A percentile compares a stretch with the other conserved stretches of the same genome.
Conservation (phyloP, 2,329 filamentous ascomycete species). For the Phialophora tarda region DNA sequence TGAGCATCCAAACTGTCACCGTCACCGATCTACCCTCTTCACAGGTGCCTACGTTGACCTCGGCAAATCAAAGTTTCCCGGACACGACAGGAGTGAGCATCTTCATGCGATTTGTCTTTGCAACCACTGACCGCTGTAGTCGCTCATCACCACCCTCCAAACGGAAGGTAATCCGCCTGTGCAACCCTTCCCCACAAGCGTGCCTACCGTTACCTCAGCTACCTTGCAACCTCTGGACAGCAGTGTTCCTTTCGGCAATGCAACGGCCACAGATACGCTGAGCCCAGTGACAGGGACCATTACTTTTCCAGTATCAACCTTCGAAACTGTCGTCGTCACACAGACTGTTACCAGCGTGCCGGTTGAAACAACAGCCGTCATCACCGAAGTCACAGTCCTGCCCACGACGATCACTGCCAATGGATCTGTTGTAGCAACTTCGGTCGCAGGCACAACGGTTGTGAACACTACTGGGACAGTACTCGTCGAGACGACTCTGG, state of each 20-base stretch:
- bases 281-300: slow-evolving; percentile 38
- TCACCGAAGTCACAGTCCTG: slow-evolving; percentile 36
- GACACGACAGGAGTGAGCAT: slow-evolving; percentile 38
- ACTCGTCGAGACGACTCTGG: slow-evolving; percentile 36
- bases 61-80: slow-evolving; percentile 31
- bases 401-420: slow-evolving; percentile 34
- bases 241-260: slow-evolving; percentile 34
- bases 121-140: slow-evolving; percentile 23
- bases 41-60: slow-evolving; percentile 36
- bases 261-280: slow-evolving; percentile 26
- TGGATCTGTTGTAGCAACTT: slow-evolving; percentile 33
- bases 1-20: slow-evolving; percentile 35
- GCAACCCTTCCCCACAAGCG: slow-evolving; percentile 39
- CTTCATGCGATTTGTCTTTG: not conserved
- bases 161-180: slow-evolving; percentile 38
- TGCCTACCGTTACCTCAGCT: slow-evolving; percentile 33
- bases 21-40: slow-evolving; percentile 30
- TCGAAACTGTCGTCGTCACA: slow-evolving; percentile 34
- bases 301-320: slow-evolving; percentile 38
- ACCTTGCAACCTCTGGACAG: slow-evolving; percentile 38
- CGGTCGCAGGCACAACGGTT: slow-evolving; percentile 35
- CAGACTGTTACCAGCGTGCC: slow-evolving; percentile 35
- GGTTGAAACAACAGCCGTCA: slow-evolving; percentile 33
- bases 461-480: slow-evolving; percentile 36
- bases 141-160: slow-evolving; percentile 37